phyloP scores from a whole-genome alignment of 1,284 basidiomycete genomes.

The Sporisorium scitamineum region DNA sequence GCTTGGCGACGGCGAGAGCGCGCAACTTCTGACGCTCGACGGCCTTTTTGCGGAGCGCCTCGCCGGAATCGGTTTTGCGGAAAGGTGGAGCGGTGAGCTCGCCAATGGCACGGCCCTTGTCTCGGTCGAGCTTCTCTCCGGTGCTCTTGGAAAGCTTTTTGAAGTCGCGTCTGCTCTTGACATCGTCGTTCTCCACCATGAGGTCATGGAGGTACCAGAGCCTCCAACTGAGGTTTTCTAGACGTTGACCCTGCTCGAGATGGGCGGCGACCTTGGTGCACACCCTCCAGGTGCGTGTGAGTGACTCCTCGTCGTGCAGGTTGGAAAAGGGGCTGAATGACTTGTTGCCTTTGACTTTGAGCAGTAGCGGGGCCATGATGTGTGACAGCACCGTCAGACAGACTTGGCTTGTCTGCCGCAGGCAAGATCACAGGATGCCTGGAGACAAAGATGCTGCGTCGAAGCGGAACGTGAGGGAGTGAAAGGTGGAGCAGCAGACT shows the following conservation, averaged over 20 bases:
- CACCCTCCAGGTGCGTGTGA: constrained; percentile 51
- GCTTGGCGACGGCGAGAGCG: constrained; percentile 47
- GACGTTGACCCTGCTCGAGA: constrained; percentile 61
- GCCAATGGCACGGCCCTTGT: constrained; percentile 42
- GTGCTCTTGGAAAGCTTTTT: constrained; percentile 47
- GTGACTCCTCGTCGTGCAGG: constrained; percentile 55
- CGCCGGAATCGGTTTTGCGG: constrained; percentile 49
- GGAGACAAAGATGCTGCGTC: not conserved
- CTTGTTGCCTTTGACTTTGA: constrained; percentile 59
- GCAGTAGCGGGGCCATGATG: constrained; percentile 43
- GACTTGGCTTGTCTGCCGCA: constrained; percentile 7
- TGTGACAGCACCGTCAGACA: constrained; percentile 5
- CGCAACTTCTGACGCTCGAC: constrained; percentile 47
- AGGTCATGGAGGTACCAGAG: constrained; percentile 58
- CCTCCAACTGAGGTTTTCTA: constrained; percentile 61
- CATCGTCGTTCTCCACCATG: constrained; percentile 51
- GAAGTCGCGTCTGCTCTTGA: constrained; percentile 44
- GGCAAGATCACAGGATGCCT: not conserved
- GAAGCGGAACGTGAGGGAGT: not conserved
- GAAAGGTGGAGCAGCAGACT: not conserved
- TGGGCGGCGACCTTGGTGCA: constrained; percentile 57
- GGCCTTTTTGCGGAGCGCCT: constrained; percentile 46
- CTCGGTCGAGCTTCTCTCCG: constrained; percentile 54
- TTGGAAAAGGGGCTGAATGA: constrained; percentile 58
- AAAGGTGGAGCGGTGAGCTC: constrained; percentile 54